phyloP scores from a whole-genome alignment of 768 basidiomycete species.

The Suillus luteus region DNA sequence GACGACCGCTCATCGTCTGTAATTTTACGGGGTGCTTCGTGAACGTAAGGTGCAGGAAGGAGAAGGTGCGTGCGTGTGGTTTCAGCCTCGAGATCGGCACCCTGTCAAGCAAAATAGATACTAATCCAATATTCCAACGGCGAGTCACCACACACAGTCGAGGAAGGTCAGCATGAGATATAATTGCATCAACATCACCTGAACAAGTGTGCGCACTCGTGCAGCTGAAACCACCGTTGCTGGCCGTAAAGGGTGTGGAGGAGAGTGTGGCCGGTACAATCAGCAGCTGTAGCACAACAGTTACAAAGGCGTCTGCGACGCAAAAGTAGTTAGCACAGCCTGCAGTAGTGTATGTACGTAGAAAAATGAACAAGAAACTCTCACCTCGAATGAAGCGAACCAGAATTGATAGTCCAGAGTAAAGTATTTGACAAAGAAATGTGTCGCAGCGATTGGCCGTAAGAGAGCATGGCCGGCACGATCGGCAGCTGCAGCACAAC shows the following conservation, averaged over 20 bases:
- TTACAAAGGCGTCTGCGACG: conserved; percentile 30
- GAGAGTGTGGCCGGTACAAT: conserved; percentile 97
- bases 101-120: conserved; percentile 44
- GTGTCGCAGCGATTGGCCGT: too few species aligned
- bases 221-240: conserved; percentile 98
- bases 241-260: conserved; percentile 99
- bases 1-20: conserved; percentile 88
- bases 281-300: conserved; percentile 97
- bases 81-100: conserved; percentile 76
- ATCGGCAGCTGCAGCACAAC: too few species aligned
- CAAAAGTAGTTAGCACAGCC: too few species aligned
- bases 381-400: too few species aligned
- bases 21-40: conserved; percentile 91
- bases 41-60: conserved; percentile 65
- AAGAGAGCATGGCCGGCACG: too few species aligned
- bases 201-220: conserved; percentile 99
- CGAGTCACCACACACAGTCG: conserved; percentile 59
- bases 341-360: too few species aligned
- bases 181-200: conserved; percentile 99
- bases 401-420: too few species aligned
- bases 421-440: too few species aligned
- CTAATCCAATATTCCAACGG: conserved; percentile 10
- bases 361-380: too few species aligned
- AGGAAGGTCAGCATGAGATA: conserved; percentile 92
- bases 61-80: conserved; percentile 70